phyloP scores from a whole-genome alignment of 164 flowering plant species.

The Vitis riparia region DNA sequence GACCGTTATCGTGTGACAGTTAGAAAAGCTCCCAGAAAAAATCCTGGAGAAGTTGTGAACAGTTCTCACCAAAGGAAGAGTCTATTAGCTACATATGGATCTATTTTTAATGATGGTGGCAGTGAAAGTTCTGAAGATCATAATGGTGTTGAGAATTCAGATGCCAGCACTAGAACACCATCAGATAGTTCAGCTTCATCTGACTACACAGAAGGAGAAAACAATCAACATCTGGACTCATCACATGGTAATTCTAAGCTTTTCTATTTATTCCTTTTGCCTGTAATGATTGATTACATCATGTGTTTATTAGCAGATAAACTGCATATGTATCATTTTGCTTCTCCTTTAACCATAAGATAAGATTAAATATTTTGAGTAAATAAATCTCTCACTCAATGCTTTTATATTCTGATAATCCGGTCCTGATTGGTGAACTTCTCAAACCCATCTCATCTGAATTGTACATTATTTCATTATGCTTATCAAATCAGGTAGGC shows the following conservation, averaged over 20 bases:
- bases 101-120: slow-evolving; percentile 45
- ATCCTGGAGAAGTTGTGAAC: slow-evolving; percentile 30
- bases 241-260: slow-evolving; percentile 31
- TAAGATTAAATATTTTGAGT: too few relatives aligned
- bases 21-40: slow-evolving; percentile 19
- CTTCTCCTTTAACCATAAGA: too few relatives aligned
- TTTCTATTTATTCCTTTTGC: not conserved
- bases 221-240: slow-evolving; percentile 24
- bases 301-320: not conserved
- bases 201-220: slow-evolving; percentile 43
- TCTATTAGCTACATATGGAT: slow-evolving; percentile 28
- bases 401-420: too few relatives aligned
- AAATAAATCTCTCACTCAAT: too few relatives aligned
- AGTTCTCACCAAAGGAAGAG: slow-evolving; percentile 29
- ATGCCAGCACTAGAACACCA: slow-evolving; percentile 47
- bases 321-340: too few relatives aligned
- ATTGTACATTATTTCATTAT: too few relatives aligned
- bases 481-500: too few relatives aligned
- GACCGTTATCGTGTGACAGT: slow-evolving; percentile 10
- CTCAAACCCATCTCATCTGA: too few relatives aligned
- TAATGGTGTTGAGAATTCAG: slow-evolving; percentile 32
- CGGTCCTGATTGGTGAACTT: too few relatives aligned
- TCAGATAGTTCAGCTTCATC: slow-evolving; percentile 49
- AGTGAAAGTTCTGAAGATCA: slow-evolving; percentile 46
- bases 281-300: not conserved